phyloP scores from a whole-genome alignment of 441 rosid genomes.

The Rhodomyrtus psidioides region DNA sequence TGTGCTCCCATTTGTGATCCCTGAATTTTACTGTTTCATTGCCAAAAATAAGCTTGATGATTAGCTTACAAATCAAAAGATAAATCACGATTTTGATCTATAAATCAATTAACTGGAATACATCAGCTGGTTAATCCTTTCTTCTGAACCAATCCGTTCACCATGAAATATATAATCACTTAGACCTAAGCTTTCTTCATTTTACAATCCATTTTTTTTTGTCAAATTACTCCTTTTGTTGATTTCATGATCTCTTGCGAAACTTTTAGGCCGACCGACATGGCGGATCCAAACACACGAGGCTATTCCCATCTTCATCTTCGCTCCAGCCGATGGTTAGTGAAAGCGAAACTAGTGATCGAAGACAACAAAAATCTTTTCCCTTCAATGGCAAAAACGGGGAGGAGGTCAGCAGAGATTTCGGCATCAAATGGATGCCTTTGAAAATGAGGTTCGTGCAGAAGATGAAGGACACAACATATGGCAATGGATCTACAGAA shows the following conservation, averaged over 20 bases:
- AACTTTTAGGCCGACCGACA: neutral
- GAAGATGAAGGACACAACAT: slow-evolving; percentile 21
- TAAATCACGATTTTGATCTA: neutral
- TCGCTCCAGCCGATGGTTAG: neutral
- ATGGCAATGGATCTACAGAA: neutral
- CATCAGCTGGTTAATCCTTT: neutral
- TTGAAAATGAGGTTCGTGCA: slow-evolving; percentile 34
- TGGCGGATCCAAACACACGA: neutral
- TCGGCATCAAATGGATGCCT: slow-evolving; percentile 26
- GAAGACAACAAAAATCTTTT: neutral
- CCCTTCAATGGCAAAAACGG: neutral
- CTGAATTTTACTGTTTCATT: neutral
- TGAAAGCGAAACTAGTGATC: neutral
- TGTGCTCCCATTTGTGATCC: neutral
- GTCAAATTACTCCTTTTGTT: neutral
- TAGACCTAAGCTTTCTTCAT: neutral
- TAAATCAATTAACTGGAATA: neutral
- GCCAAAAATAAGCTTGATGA: neutral
- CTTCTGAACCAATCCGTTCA: neutral
- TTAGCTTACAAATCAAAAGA: neutral
- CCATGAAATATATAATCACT: neutral
- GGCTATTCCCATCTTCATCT: neutral
- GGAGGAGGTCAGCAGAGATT: neutral
- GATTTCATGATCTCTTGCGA: neutral
- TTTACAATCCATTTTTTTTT: neutral